These are phyloP conservation scores for Clonostachys sp. DNA, from an alignment of 2,329 filamentous ascomycete genomes.

Conservation along the genomic window DNA sequence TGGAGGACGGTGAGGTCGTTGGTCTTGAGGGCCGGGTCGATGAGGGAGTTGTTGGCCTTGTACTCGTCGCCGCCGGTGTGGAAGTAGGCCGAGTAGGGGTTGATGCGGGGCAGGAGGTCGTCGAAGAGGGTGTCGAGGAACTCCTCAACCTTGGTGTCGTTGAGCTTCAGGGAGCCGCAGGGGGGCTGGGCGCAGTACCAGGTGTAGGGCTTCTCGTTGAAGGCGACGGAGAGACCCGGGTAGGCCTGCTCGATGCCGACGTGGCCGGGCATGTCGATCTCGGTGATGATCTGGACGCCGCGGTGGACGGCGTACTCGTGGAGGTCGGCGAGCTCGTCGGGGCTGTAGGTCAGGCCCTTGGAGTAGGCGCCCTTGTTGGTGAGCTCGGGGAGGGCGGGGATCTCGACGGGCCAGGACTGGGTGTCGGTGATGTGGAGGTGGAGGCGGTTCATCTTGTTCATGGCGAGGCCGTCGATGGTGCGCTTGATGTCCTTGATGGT, in stretches of 20 bases:
- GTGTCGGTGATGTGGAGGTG: slow-evolving; percentile 80
- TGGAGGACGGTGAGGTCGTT: slow-evolving; percentile 61
- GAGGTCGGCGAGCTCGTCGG: slow-evolving; percentile 58
- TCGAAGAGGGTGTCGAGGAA: slow-evolving; percentile 70
- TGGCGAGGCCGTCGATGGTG: slow-evolving; percentile 71
- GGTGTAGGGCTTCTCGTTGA: slow-evolving; percentile 50
- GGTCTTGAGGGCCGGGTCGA: slow-evolving; percentile 69
- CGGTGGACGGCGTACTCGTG: slow-evolving; percentile 66
- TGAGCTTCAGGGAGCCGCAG: slow-evolving; percentile 71
- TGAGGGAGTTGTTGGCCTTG: slow-evolving; percentile 59
- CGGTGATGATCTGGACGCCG: slow-evolving; percentile 55
- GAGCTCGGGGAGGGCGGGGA: slow-evolving; percentile 67
- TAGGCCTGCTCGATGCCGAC: slow-evolving; percentile 51
- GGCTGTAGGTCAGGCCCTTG: slow-evolving; percentile 61
- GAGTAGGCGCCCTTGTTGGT: slow-evolving; percentile 70
- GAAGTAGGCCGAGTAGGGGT: slow-evolving; percentile 69
- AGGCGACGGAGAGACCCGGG: slow-evolving; percentile 48
- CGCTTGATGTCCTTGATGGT: slow-evolving; percentile 62
- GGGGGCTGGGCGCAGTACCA: slow-evolving; percentile 60
- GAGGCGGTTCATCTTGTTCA: slow-evolving; percentile 79
- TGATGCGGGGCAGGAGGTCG: slow-evolving; percentile 71
- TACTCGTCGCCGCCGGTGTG: slow-evolving; percentile 88
- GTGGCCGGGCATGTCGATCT: slow-evolving; percentile 59
- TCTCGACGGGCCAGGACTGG: slow-evolving; percentile 81
- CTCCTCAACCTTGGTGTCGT: slow-evolving; percentile 61